Evolutionary conservation across 1,284 basidiomycete species (phyloP).

Genomic region (Stereum hirsutum): DNA sequence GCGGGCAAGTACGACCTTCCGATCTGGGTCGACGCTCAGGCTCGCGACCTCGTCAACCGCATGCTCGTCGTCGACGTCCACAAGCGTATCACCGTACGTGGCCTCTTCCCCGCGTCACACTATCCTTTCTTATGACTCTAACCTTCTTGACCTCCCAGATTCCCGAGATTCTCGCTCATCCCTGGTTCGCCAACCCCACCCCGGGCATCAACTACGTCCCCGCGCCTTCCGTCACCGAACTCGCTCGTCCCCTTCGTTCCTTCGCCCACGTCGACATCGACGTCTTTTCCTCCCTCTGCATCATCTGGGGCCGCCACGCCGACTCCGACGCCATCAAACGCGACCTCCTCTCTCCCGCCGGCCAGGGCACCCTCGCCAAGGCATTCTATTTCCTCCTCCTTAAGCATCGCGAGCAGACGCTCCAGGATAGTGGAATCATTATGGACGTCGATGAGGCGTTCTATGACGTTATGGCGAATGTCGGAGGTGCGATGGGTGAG

Average conservation of each 20-base stretch:
- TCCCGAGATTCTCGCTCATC: constrained; percentile 80
- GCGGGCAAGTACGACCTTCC: constrained; percentile 82
- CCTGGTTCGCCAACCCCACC: constrained; percentile 59
- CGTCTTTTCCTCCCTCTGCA: constrained; percentile 79
- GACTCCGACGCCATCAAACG: constrained; percentile 45
- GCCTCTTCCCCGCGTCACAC: constrained; percentile 1
- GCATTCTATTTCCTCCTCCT: constrained; percentile 87
- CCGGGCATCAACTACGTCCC: constrained; percentile 47
- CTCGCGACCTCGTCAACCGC: constrained; percentile 66
- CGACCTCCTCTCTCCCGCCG: constrained; percentile 56
- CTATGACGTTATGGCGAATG: too few relatives aligned
- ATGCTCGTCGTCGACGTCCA: constrained; percentile 92
- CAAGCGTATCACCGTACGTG: constrained; percentile 74
- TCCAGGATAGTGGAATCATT: constrained; percentile 53
- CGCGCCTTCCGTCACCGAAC: constrained; percentile 55
- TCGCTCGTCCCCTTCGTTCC: constrained; percentile 60
- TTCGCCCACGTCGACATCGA: constrained; percentile 77
- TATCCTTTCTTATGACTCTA: constrained; percentile 7
- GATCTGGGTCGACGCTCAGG: constrained; percentile 58
- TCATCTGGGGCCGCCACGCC: constrained; percentile 77
- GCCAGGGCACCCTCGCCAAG: constrained; percentile 76
- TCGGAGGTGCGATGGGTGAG: constrained; percentile 17
- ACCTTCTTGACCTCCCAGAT: constrained; percentile 44
- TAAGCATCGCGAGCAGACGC: constrained; percentile 69
- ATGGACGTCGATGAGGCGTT: constrained; percentile 30